Evolutionary conservation across 2,329 filamentous ascomycete species (phyloP).

Genomic region (Chrysoporthe austroafricana): DNA sequence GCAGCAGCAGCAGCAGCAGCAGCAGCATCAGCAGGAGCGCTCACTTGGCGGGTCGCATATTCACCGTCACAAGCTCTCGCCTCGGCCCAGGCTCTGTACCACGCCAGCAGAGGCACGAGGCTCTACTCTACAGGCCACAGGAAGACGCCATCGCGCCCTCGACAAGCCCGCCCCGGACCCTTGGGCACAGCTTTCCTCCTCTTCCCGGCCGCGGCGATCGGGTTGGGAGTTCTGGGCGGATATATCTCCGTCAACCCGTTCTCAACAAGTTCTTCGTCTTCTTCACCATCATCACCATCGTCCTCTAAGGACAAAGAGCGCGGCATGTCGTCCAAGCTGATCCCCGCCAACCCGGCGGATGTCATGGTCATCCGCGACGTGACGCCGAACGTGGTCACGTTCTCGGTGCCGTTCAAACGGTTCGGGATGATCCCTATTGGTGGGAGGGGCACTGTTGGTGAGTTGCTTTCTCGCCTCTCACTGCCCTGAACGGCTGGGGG

Average conservation of each 20-base stretch:
- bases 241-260: slow-evolving; percentile 26
- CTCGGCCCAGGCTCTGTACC: not conserved
- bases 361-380: slow-evolving; percentile 91
- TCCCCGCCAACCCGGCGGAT: slow-evolving; percentile 72
- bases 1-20: not conserved
- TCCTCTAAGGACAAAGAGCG: not conserved
- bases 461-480: slow-evolving; percentile 33
- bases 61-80: not conserved
- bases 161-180: slow-evolving; percentile 10
- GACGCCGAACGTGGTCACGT: slow-evolving; percentile 75
- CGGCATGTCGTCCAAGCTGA: slow-evolving; percentile 64
- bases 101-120: not conserved
- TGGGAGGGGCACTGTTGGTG: slow-evolving; percentile 83
- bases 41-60: not conserved
- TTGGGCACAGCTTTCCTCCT: slow-evolving; percentile 25
- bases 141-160: not conserved
- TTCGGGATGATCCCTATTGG: slow-evolving; percentile 82
- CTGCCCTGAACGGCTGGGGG: not conserved
- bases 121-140: not conserved
- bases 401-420: slow-evolving; percentile 83
- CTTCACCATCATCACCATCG: not conserved
- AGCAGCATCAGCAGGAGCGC: not conserved
- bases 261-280: slow-evolving; percentile 3
- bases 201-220: slow-evolving; percentile 27
- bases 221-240: slow-evolving; percentile 19